Conservation (phyloP, 2,329 filamentous ascomycete genomes). For the Neopestalotiopsis rosae region DNA sequence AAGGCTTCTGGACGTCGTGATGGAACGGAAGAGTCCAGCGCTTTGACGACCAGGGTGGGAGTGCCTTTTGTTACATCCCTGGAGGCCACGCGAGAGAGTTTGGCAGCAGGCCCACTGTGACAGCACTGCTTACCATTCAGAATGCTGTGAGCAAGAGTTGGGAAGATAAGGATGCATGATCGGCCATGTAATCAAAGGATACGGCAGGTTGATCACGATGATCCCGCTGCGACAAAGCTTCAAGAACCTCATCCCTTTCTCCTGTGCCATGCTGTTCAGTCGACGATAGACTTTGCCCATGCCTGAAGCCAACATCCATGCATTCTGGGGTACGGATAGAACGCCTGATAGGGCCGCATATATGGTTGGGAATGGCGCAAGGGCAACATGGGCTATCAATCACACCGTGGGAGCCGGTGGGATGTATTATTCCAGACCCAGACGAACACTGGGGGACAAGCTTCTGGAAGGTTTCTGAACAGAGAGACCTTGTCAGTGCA, state of each 20-base stretch:
- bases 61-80: constrained; percentile 9
- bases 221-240: not conserved
- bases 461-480: not conserved
- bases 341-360: not conserved
- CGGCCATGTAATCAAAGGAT: not conserved
- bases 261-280: not conserved
- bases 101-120: constrained; percentile 1
- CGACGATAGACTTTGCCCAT: not conserved
- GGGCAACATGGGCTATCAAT: not conserved
- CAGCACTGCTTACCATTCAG: constrained; percentile 5
- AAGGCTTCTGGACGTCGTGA: not conserved
- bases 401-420: not conserved
- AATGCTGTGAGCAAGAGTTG: not conserved
- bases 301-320: too few species aligned
- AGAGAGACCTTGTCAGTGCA: not conserved
- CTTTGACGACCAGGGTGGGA: constrained; percentile 3
- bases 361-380: not conserved
- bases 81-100: constrained; percentile 14
- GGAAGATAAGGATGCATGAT: constrained; percentile 8
- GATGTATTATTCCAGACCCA: not conserved
- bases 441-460: not conserved
- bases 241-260: not conserved
- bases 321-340: not conserved
- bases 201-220: not conserved
- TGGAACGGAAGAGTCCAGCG: not conserved